Conservation (phyloP, 208 protist genomes). For the Cochliopodium minus region DNA sequence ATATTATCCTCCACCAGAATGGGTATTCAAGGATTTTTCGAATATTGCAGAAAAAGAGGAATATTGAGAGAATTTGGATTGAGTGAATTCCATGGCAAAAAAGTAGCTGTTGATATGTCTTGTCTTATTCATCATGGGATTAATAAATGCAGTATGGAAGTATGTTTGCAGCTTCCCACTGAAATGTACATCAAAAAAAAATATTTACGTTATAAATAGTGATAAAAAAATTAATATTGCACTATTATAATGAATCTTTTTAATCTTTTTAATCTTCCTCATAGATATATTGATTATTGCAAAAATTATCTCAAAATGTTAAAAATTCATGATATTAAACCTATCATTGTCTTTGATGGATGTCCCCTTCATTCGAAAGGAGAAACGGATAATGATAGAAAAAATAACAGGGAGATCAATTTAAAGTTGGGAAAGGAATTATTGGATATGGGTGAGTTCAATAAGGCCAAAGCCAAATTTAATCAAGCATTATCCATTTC, state of each 20-base stretch:
- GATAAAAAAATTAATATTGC: not conserved
- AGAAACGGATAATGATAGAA: constrained; percentile 44
- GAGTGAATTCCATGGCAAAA: constrained; percentile 33
- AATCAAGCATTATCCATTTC: constrained; percentile 51
- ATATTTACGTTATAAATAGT: not conserved
- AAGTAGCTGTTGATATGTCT: constrained; percentile 57
- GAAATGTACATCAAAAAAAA: constrained; percentile 23
- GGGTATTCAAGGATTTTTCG: constrained; percentile 19
- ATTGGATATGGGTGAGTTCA: constrained; percentile 27
- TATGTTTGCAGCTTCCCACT: constrained; percentile 26
- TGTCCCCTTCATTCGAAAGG: constrained; percentile 48
- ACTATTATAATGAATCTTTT: not conserved
- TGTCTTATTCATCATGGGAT: constrained; percentile 50
- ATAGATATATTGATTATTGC: constrained; percentile 23
- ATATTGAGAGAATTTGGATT: not conserved
- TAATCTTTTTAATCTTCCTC: not conserved
- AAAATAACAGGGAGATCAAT: not conserved
- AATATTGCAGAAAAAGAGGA: not conserved
- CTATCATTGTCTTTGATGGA: constrained; percentile 78
- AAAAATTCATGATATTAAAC: constrained; percentile 29
- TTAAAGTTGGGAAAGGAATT: constrained; percentile 16
- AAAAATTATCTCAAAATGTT: constrained; percentile 46
- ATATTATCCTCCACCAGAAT: constrained; percentile 10
- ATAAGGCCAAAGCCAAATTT: constrained; percentile 36
- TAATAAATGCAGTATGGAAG: constrained; percentile 40